Base-by-base conservation (phyloP, 331 rosid genomes). In the Rhamnella rubrinervis region DNA sequence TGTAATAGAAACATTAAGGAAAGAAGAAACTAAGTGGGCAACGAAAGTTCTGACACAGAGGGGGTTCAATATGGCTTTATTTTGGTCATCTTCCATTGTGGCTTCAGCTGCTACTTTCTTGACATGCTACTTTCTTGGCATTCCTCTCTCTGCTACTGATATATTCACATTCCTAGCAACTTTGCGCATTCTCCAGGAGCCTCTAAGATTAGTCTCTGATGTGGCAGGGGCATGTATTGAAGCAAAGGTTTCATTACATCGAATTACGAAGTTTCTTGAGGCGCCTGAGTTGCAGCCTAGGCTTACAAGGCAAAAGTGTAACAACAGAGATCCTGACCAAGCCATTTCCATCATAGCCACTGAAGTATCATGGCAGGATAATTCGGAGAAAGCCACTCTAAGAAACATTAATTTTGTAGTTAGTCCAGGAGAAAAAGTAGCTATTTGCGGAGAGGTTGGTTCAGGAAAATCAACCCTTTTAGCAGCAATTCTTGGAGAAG, bases 361-460 rank as follows among this genome's bases (percentile, higher is more conserved):
- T 1, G 73, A 78, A n/a, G 82, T 84, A 55, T 78, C 89, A 16
- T 84, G 92, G 92, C 84, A 77, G 70, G 70, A 53, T 55, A 75
- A 52, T 61, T 72, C 44, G 67, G 61, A 80, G 21, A 81, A 78
- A 58, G 73, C 87, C 26, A 84, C 92, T 6, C 25, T 89, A 6
- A 67, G 75, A 61, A 73, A 75, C 83, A 81, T 86, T 61, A 83
- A 71, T 52, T n/a, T 89, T 26, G 78, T 61, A 21, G 77, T 84
- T 35, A 70, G 66, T 53, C 78, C 40, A 2, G 80, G 90, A 20
- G 84, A 84, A 68, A 89, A 84, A 66, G 78, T 86, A 41, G 92
- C 90, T 6, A 73, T 89, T 50, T 86, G 92, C 65, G 88, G 96
- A 67, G 90, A 81, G 83, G 92, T 88, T 60, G 96, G 92, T 21